A percentile compares a stretch with the other conserved stretches of the same genome.
phyloP scores from a whole-genome alignment of 192 early-diverging fungal species.

The Coemansia sp. region DNA sequence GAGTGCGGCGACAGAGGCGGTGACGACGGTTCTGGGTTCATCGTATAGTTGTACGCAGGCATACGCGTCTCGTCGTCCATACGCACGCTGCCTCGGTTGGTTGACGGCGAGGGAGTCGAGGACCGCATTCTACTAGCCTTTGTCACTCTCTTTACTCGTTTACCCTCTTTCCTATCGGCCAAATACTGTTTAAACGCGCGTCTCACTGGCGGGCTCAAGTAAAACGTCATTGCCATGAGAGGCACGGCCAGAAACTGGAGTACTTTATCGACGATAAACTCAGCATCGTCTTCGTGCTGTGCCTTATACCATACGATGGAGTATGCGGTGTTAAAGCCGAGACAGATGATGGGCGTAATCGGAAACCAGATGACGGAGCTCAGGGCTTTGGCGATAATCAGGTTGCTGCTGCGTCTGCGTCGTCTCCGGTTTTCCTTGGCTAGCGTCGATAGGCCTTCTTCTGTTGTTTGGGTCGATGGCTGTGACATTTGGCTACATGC shows the following conservation, averaged over 20 bases:
- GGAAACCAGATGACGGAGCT: conserved; percentile 45
- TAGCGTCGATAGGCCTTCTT: neutral
- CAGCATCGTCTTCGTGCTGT: conserved; percentile 1
- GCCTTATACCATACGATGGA: conserved; percentile 28
- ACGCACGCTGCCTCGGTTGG: neutral
- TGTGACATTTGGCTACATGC: conserved; percentile 8
- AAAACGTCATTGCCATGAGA: conserved; percentile 36
- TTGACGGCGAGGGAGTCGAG: neutral
- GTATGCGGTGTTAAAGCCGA: conserved; percentile 34
- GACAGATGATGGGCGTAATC: conserved; percentile 27
- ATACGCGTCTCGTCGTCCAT: neutral
- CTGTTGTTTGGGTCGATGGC: neutral
- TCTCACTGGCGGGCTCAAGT: conserved; percentile 31
- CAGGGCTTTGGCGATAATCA: conserved; percentile 25
- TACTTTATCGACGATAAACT: conserved; percentile 25
- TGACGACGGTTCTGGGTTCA: neutral
- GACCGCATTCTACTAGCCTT: neutral
- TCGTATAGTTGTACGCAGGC: neutral
- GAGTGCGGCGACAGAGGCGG: neutral
- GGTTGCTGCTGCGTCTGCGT: conserved; percentile 21
- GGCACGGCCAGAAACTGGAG: conserved; percentile 39
- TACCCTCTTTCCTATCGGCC: conserved; percentile 10
- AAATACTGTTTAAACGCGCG: conserved; percentile 22
- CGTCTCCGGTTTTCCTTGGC: conserved; percentile 16
- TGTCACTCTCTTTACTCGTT: neutral